Evolutionary conservation across 805 yeast genomes (phyloP), one percentile per base, ranked within the genome.

Genomic region (Ogataea methanolica): DNA sequence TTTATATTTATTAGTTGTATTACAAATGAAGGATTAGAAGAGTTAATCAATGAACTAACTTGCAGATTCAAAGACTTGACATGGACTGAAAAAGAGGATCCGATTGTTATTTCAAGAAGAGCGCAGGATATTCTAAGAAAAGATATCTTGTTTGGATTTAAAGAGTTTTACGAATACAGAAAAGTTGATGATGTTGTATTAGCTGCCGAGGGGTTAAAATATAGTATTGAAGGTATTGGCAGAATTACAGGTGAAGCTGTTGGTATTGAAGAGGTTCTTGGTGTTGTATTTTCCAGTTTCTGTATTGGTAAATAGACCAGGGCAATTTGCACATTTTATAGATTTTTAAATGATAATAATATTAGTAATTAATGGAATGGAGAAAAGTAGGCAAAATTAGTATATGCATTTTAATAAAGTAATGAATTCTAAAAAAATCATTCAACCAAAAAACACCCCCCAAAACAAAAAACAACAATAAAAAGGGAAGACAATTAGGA

Each of bases 231-330:
- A 14, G 97, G 97, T 0, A 85, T 94, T 36, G 97, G 97, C 0
- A 87, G 83, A 59, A 86, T 94, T 23, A 91, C 97, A 0, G 99
- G 98, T 1, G 86, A 87, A 36, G 78, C 88, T 0, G 80, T 92
- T 14, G 96, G 96, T 0, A 75, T 91, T 0, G 97, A 94, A 56
- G 98, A 94, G 60, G 82, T 94, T 0, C 70, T 94, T 5, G 97
- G 94, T 0, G 92, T 88, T 1, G 94, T 94, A 0, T 94, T 94
- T 61, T 83, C 96, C 2, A 85, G 82, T 51, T 94, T 94, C 63
- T 94, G 99, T 65, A 89, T 94, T 21, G 99, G 99, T 0, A 92
- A 92, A 65, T 92, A 55, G 15, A 36, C 6, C 7, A 7, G 7
- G 6, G 7, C 38, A 37, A 21, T 29, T 16, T 37, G 16, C 22